phyloP scores from a whole-genome alignment of 352 stramenopile genomes.

The Phytopythium cucurbitacearum region DNA sequence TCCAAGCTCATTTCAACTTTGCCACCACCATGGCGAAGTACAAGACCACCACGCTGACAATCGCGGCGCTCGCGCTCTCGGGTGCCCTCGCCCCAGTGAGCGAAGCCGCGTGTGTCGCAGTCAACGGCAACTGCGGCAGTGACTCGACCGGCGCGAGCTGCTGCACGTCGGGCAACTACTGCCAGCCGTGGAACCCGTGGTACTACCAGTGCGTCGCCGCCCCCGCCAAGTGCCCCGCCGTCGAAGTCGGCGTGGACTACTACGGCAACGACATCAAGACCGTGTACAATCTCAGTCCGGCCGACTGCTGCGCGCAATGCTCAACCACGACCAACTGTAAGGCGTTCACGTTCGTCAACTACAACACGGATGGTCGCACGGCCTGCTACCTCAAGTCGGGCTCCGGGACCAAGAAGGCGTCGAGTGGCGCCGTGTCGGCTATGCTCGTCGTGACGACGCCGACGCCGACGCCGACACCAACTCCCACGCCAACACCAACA shows the following conservation, averaged over 20 bases:
- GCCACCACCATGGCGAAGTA: no score
- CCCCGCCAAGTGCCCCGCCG: slow-evolving; percentile 22
- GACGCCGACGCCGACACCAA: no score
- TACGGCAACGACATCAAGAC: slow-evolving; percentile 35
- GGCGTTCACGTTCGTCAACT: slow-evolving; percentile 43
- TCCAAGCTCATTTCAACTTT: no score
- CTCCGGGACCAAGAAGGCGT: slow-evolving; percentile 11
- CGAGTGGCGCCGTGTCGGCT: slow-evolving; percentile 21
- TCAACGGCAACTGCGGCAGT: slow-evolving; percentile 17
- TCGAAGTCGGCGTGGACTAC: slow-evolving; percentile 29
- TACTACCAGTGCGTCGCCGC: slow-evolving; percentile 54
- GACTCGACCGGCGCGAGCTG: slow-evolving; percentile 21
- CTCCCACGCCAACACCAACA: no score
- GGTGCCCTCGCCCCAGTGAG: no score
- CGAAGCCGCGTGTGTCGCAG: no score
- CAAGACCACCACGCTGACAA: no score
- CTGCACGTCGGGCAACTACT: slow-evolving; percentile 40
- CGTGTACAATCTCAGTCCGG: slow-evolving; percentile 20
- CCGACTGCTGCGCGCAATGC: slow-evolving; percentile 29
- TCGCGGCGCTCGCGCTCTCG: no score
- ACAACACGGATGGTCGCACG: slow-evolving; percentile 16
- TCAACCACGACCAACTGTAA: slow-evolving; percentile 21
- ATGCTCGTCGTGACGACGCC: slow-evolving; percentile 6
- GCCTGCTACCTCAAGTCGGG: slow-evolving; percentile 23
- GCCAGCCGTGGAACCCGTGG: slow-evolving; percentile 36